phyloP scores from a whole-genome alignment of 148 eudicot genomes.

The Cornus suecica region DNA sequence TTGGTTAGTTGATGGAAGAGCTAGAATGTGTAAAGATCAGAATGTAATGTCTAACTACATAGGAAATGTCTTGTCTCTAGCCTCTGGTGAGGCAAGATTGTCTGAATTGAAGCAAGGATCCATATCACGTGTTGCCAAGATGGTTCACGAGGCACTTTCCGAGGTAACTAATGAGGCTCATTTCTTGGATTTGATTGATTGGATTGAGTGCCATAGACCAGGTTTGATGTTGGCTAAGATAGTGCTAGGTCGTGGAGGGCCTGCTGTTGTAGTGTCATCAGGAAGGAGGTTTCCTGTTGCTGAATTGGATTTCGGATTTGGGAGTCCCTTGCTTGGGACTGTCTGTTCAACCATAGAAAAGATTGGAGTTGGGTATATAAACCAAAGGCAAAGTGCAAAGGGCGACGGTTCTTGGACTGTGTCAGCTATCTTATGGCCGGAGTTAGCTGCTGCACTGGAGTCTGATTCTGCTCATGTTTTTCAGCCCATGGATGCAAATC shows the following conservation, averaged over 20 bases:
- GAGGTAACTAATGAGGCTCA: conserved; percentile 24
- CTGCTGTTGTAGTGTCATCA: conserved; percentile 28
- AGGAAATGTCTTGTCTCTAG: conserved; percentile 32
- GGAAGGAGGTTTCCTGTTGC: conserved; percentile 20
- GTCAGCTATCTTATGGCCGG: conserved; percentile 38
- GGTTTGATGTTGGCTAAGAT: conserved; percentile 31
- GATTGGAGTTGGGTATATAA: conserved; percentile 37
- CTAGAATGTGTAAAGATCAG: conserved; percentile 16
- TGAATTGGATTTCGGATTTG: conserved; percentile 17
- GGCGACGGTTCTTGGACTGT: conserved; percentile 38
- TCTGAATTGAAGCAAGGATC: conserved; percentile 14
- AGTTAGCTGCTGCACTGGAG: conserved; percentile 31
- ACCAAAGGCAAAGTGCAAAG: conserved; percentile 34
- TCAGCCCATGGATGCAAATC: conserved; percentile 29
- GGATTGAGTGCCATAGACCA: conserved; percentile 36
- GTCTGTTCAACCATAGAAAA: conserved; percentile 33
- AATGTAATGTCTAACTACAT: conserved; percentile 29
- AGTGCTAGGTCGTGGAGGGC: conserved; percentile 29
- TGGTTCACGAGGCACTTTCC: conserved; percentile 20
- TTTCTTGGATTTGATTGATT: conserved; percentile 34
- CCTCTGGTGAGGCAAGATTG: conserved; percentile 23
- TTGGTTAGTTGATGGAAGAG: conserved; percentile 32
- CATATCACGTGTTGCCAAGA: conserved; percentile 19
- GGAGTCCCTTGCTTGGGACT: conserved; percentile 33
- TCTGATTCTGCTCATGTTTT: conserved; percentile 29